A percentile compares a stretch with the other conserved stretches of the same genome.
Conservation (phyloP, 106 monocot genomes). For the Dendrobium huoshanense region DNA sequence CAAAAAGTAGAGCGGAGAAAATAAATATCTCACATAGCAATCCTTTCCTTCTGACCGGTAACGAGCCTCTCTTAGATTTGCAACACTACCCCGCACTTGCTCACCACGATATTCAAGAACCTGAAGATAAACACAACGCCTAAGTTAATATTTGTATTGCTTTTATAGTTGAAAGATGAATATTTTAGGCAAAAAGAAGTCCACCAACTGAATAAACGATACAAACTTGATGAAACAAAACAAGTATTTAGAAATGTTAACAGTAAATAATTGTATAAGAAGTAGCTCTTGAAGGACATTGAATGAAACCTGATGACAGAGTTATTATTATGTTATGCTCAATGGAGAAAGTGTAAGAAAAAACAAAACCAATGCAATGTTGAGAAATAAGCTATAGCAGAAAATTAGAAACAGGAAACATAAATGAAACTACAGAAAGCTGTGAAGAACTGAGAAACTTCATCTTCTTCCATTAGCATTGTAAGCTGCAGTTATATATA, state of each 20-base stretch:
- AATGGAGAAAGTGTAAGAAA: neutral
- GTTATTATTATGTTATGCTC: neutral
- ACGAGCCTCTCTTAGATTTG: constrained; percentile 73
- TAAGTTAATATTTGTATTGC: neutral
- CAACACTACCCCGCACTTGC: constrained; percentile 81
- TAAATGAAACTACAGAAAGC: too few relatives aligned
- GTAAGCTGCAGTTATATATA: too few relatives aligned
- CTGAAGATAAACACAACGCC: constrained; percentile 22
- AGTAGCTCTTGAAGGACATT: neutral
- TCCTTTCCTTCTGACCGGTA: constrained; percentile 74
- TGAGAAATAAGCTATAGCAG: too few relatives aligned
- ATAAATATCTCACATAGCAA: constrained; percentile 70
- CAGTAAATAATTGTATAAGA: neutral
- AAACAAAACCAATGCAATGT: neutral
- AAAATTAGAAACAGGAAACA: too few relatives aligned
- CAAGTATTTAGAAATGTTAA: neutral
- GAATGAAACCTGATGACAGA: neutral
- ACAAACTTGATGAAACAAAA: neutral
- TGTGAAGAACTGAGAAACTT: too few relatives aligned
- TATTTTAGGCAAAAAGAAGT: neutral
- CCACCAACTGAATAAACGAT: neutral
- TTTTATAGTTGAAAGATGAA: neutral
- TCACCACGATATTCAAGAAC: constrained; percentile 96
- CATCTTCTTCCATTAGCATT: too few relatives aligned
- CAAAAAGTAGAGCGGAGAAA: neutral